Percentiles rank a stretch among this genome's conserved stretches.
Evolutionary conservation across 1,284 basidiomycete species (phyloP).

Genomic region (Termitomyces sp.): DNA sequence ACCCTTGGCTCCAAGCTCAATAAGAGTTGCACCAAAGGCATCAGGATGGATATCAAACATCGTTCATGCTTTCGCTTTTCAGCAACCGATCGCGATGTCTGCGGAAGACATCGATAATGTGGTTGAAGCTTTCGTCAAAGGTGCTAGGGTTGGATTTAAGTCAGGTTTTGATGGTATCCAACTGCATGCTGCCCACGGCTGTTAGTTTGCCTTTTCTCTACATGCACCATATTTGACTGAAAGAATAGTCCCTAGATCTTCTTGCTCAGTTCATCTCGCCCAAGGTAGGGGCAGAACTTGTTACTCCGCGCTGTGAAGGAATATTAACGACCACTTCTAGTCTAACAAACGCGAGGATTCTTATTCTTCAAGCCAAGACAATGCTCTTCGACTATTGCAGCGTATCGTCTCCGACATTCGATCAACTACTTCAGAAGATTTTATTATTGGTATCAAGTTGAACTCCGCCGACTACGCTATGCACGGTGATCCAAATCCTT

Average conservation of each 20-base stretch:
- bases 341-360: constrained; percentile 66
- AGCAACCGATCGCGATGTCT: constrained; percentile 60
- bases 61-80: constrained; percentile 55
- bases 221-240: neutral
- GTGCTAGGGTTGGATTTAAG: constrained; percentile 60
- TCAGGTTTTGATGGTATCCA: constrained; percentile 89
- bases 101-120: constrained; percentile 56
- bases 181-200: constrained; percentile 87
- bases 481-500: constrained; percentile 31
- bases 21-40: constrained; percentile 46
- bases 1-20: constrained; percentile 71
- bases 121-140: constrained; percentile 65
- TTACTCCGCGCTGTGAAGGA: neutral
- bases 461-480: constrained; percentile 82
- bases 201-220: constrained; percentile 38
- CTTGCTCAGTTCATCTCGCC: constrained; percentile 82
- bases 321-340: constrained; percentile 30
- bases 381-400: constrained; percentile 57
- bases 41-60: constrained; percentile 34
- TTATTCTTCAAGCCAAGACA: constrained; percentile 47
- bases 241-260: constrained; percentile 49
- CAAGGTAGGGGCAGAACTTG: constrained; percentile 42
- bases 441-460: constrained; percentile 82
- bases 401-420: constrained; percentile 65
- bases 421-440: constrained; percentile 48